Evolutionary conservation across 371 early-diverging fungal species (phyloP), one percentile per base, ranked within the genome.

Genomic region (Apophysomyces trapeziformis): DNA sequence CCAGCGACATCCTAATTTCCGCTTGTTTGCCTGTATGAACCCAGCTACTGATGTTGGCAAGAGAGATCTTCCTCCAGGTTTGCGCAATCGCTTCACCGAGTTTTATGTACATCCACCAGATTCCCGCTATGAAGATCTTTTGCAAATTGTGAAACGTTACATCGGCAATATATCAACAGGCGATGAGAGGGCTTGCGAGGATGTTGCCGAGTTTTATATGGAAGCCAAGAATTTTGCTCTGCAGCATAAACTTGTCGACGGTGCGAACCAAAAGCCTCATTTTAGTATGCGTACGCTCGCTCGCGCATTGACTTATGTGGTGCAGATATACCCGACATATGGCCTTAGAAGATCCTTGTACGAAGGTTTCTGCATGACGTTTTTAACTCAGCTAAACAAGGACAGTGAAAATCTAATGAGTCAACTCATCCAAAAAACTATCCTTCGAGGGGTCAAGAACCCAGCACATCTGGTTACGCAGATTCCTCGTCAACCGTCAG

Each of bases 11-110:
- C 92, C 93, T 32, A 92, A 94, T 63, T 99, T 99, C 86, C 88
- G 97, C 9, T 80, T 99, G 6, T 99, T 99, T 80, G 99, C 96
- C 1, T 99, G 99, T 79, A 99, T 99, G 99, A 99, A 99, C 82
- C 99, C 99, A 16, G 94, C 97, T n/a, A 98, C 94, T 9, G 98
- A 99, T 82, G 96, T 96, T 1, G 99, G 99, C 57, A 99, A 99
- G 79, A 92, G 96, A 50, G 93, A 98, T 69, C 87, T 99, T 21
- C 96, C 99, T 11, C 92, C 92, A 5, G 95, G 95, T 11, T 83
- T 99, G 12, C 89, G 96, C 43, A 92, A 89, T 58, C 86, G 98
- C 41, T 98, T 99, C 74, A 96, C 95, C 14, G 98, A 99, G 68
- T 90, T 96, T 60, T 98, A 93, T 78, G 96, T 98, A 11, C 93